Evolutionary conservation across 306 rosid species (phyloP).

Genomic region (Hippophae gyantsensis): DNA sequence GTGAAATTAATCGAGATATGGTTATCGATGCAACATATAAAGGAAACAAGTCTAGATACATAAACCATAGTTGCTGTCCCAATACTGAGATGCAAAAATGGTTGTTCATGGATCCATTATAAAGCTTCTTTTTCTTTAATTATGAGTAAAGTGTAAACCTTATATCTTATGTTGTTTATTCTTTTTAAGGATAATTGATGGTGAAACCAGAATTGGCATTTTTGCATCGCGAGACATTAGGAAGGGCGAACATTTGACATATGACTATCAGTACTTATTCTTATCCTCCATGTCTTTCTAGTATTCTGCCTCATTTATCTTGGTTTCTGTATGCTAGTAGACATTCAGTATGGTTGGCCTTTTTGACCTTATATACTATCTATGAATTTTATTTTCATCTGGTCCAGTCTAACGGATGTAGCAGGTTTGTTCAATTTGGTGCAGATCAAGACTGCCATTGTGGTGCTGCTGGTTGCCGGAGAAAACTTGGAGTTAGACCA

Average conservation of each 20-base stretch:
- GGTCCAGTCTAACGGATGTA: slow-evolving; percentile 44
- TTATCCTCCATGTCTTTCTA: slow-evolving; percentile 17
- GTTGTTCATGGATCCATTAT: slow-evolving; percentile 35
- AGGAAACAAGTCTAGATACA: slow-evolving; percentile 95
- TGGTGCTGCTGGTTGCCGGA: slow-evolving; percentile 74
- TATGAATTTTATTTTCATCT: neutral
- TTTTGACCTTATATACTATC: neutral
- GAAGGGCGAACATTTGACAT: slow-evolving; percentile 91
- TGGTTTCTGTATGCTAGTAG: neutral
- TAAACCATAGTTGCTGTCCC: slow-evolving; percentile 94
- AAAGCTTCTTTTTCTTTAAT: slow-evolving; percentile 4
- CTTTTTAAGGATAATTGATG: slow-evolving; percentile 70
- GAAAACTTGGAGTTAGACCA: slow-evolving; percentile 76
- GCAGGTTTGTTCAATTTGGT: slow-evolving; percentile 99
- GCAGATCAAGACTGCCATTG: slow-evolving; percentile 99
- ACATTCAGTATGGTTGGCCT: neutral
- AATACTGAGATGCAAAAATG: slow-evolving; percentile 99
- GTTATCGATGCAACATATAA: slow-evolving; percentile 96
- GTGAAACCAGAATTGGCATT: slow-evolving; percentile 92
- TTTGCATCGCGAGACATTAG: slow-evolving; percentile 59
- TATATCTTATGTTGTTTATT: slow-evolving; percentile 19
- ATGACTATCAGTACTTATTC: slow-evolving; percentile 82
- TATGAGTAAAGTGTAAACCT: neutral
- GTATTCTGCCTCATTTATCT: slow-evolving; percentile 8
- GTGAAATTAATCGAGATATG: slow-evolving; percentile 92